Evolutionary conservation across 257 asterid genomes (phyloP), one percentile per base, ranked within the genome.

Genomic region (Handroanthus guayacan): DNA sequence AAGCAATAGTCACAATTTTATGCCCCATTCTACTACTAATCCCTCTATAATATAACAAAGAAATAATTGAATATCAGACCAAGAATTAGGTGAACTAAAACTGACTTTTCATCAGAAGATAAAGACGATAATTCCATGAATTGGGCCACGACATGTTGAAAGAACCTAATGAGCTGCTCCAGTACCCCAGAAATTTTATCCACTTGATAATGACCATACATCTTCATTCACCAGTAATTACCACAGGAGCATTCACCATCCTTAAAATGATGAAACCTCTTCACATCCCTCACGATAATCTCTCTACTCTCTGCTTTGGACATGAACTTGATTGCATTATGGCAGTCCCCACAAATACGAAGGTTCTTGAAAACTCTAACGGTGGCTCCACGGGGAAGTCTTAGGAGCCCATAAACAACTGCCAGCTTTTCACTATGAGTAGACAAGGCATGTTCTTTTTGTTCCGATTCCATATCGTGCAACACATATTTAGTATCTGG

Each of bases 371-470:
- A 90, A 45, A 88, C 85, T 80, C 94, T 84, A 62, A 90, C 85
- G 56, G 88, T 80, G 71, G 88, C 87, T 61, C 92, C 88, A 37
- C 43, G 86, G 45, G 92, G 96, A 58, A 88, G 88, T 80, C 84
- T 90, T 69, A 90, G 80, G 43, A 90, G 81, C 63, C 94, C 96
- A 67, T 86, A 90, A 50, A 82, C 90, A 72, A 90, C 96, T 2
- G 96, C 94, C 76, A 90, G 87, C 86, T 87, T 90, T 89, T 90
- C 96, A 79, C 96, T 87, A 69, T 90, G 94, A 67, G 94, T 84
- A 60, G 94, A 86, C 86, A 90, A 69, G 3, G 94, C 86, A 73
- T 90, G 51, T 67, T 90, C 96, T 69, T 90, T 90, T 78, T 90
- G 96, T 67, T 88, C 96, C 10, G 82, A 82, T 73, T 90, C 96